Conservation (phyloP, 495 filamentous ascomycete genomes). For the Xylaria curta region DNA sequence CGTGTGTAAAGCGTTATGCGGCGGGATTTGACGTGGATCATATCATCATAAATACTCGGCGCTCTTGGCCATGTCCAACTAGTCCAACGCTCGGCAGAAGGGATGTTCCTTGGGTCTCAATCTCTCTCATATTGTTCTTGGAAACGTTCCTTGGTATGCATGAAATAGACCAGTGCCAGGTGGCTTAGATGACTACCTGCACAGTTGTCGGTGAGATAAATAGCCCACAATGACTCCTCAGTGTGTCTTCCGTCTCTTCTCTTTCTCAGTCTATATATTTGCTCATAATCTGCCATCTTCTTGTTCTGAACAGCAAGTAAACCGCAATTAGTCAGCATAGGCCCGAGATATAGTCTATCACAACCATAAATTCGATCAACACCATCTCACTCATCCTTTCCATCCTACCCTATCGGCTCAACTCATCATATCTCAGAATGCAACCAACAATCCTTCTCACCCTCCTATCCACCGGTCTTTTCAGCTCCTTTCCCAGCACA, state of each 20-base stretch:
- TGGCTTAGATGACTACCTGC: no score
- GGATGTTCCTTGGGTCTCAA: not conserved
- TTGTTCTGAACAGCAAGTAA: not conserved
- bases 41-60: not conserved
- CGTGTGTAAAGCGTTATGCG: not conserved
- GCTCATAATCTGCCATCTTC: not conserved
- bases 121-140: not conserved
- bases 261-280: not conserved
- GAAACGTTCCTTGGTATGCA: conserved; percentile 8
- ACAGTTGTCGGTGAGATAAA: not conserved
- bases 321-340: not conserved
- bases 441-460: conserved; percentile 1
- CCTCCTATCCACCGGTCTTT: conserved; percentile 12
- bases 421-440: not conserved
- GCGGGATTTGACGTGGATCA: not conserved
- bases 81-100: not conserved
- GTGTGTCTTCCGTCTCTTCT: not conserved
- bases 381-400: no score
- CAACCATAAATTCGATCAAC: not conserved
- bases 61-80: conserved; percentile 1
- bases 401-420: not conserved
- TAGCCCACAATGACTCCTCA: not conserved
- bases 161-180: not conserved
- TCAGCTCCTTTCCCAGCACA: not conserved
- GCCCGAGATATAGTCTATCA: not conserved